A percentile compares a stretch with the other conserved stretches of the same genome.
phyloP scores from a whole-genome alignment of 306 rosid genomes.

The Geum urbanum region DNA sequence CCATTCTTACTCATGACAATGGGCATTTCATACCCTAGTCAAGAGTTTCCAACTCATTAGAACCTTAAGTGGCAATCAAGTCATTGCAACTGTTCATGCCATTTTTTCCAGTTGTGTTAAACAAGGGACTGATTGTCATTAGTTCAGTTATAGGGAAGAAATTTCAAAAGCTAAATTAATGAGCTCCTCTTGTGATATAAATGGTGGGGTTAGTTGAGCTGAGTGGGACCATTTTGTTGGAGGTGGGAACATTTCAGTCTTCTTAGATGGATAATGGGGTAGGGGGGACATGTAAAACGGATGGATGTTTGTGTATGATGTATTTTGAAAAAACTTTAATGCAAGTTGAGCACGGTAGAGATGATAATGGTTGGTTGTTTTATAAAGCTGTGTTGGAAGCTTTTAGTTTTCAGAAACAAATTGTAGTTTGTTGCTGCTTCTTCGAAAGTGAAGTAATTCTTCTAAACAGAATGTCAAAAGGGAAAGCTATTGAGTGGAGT shows the following conservation, averaged over 20 bases:
- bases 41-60: conserved; percentile 21
- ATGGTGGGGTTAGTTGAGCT: conserved; percentile 58
- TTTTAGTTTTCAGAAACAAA: conserved; percentile 29
- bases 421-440: conserved; percentile 21
- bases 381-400: conserved; percentile 36
- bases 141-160: conserved; percentile 23
- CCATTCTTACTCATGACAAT: conserved; percentile 22
- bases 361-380: conserved; percentile 39
- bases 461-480: conserved; percentile 28
- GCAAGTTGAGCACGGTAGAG: conserved; percentile 45
- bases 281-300: conserved; percentile 50
- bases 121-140: conserved; percentile 37
- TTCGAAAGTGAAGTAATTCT: conserved; percentile 27
- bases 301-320: conserved; percentile 41
- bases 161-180: conserved; percentile 43
- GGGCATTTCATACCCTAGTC: conserved; percentile 30
- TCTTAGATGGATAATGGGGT: conserved; percentile 45
- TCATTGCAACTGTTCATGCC: conserved; percentile 32
- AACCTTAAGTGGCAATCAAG: conserved; percentile 26
- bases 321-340: conserved; percentile 39
- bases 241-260: conserved; percentile 41
- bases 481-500: conserved; percentile 23
- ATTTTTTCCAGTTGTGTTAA: conserved; percentile 33
- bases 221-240: conserved; percentile 39
- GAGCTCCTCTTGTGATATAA: conserved; percentile 34